phyloP scores from a whole-genome alignment of 805 yeast species.

The Teunomyces panamensis region DNA sequence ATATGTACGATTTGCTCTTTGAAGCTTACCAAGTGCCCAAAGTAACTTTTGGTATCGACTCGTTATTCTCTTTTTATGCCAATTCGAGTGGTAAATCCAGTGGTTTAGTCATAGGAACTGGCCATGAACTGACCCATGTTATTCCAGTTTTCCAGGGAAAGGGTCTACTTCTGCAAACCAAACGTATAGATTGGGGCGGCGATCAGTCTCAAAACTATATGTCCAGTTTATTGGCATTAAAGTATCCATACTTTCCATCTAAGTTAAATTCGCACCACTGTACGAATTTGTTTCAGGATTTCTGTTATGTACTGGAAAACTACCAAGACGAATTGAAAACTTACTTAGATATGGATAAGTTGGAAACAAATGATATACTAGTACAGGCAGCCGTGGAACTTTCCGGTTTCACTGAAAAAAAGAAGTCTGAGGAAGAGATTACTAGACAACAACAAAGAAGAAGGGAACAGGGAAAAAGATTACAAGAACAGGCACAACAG shows the following conservation, averaged over 20 bases:
- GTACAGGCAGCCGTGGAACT: slow-evolving; percentile 75
- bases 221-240: slow-evolving; percentile 61
- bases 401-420: slow-evolving; percentile 58
- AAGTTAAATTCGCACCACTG: slow-evolving; percentile 63
- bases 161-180: slow-evolving; percentile 64
- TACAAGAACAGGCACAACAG: slow-evolving; percentile 91
- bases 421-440: slow-evolving; percentile 82
- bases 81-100: slow-evolving; percentile 41
- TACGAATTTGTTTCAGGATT: slow-evolving; percentile 65
- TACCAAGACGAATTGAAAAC: slow-evolving; percentile 61
- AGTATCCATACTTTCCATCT: slow-evolving; percentile 90
- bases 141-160: slow-evolving; percentile 77
- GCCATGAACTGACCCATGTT: slow-evolving; percentile 77
- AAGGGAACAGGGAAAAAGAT: slow-evolving; percentile 77
- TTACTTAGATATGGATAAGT: slow-evolving; percentile 56
- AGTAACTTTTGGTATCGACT: slow-evolving; percentile 78
- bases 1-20: slow-evolving; percentile 78
- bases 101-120: slow-evolving; percentile 82
- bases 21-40: slow-evolving; percentile 78
- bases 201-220: slow-evolving; percentile 64
- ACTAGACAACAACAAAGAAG: slow-evolving; percentile 73
- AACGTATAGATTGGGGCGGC: slow-evolving; percentile 93
- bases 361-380: slow-evolving; percentile 70
- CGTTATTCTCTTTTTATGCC: slow-evolving; percentile 71
- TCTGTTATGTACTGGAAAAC: slow-evolving; percentile 71